These are phyloP conservation scores for Calonectria crousiana DNA, from an alignment of 2,329 filamentous ascomycete genomes.

Conservation along the genomic window DNA sequence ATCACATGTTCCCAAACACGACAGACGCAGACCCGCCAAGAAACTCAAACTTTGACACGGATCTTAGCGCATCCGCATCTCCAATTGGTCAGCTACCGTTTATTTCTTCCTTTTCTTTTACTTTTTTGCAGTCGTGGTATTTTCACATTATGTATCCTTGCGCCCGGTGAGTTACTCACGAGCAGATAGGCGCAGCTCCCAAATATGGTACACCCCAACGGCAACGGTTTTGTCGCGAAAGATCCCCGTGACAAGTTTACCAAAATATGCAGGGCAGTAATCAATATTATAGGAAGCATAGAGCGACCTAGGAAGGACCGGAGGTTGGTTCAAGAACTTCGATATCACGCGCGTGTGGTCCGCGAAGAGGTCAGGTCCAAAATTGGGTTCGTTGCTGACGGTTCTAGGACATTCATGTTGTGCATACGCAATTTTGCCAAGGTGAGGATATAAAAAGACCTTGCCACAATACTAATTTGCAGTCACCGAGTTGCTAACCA, in stretches of 20 bases:
- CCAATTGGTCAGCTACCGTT: neutral
- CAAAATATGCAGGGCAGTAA: neutral
- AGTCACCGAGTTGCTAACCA: too few relatives aligned
- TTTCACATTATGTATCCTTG: neutral
- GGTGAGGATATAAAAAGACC: neutral
- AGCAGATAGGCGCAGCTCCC: too few relatives aligned
- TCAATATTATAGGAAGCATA: neutral
- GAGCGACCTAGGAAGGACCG: accelerated
- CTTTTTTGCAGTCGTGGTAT: neutral
- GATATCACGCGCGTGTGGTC: neutral
- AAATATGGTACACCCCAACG: neutral
- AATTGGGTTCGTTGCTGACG: neutral
- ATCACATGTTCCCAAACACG: neutral
- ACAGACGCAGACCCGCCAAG: neutral
- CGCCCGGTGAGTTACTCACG: neutral
- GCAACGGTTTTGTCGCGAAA: neutral
- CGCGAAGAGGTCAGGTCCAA: neutral
- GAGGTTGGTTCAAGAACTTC: neutral
- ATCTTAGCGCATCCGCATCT: neutral
- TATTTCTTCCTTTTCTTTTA: neutral
- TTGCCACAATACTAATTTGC: neutral
- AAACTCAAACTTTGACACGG: neutral
- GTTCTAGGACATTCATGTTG: neutral
- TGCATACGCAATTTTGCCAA: neutral
- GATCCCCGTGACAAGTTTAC: neutral